Evolutionary conservation across 2,329 filamentous ascomycete genomes (phyloP), one percentile per base, ranked within the genome.

Genomic region (Mariannaea sp.): DNA sequence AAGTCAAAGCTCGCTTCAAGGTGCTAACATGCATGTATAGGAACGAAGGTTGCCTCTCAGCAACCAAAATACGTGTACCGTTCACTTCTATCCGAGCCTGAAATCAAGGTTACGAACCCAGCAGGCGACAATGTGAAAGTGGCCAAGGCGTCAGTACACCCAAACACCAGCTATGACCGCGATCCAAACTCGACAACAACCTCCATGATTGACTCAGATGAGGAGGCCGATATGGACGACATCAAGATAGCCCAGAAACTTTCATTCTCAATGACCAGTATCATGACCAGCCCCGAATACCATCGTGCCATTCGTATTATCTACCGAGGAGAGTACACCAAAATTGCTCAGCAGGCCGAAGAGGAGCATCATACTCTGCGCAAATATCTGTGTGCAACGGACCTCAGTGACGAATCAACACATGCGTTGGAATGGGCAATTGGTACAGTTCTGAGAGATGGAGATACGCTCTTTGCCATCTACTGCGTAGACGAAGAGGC

Each of bases 391-490:
- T 92, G 97, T n/a, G 93, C 94, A 3, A 97, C 91, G 0, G 94
- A 99, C 71, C 77, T 97, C 3, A 97, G 92, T 62, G 90, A 94
- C 30, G 94, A 99, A 74, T 92, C 93, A 4, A 90, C 90, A 6
- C 95, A 97, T 70, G 94, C 94, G 1, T 79, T 99, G 26, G 94
- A 99, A 71, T 99, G 94, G 94, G 94, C 93, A 0, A 92, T 99
- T 50, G 94, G 94, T 7, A 97, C 93, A 0, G 92, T 97, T 5
- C 79, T 99, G 24, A 84, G 94, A 42, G 92, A 97, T 64, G 94
- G 94, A 7, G 94, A 99, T 69, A 97, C 93, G 0, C 80, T 99
- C 29, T 86, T 97, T 57, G 92, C 91, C 2, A 90, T 97, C 39
- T 96, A 95, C 74, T 96, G 92, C 52, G 87, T 96, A 19, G 92